Conservation (phyloP, 2,329 filamentous ascomycete species). For the Trichoderma brevicompactum region DNA sequence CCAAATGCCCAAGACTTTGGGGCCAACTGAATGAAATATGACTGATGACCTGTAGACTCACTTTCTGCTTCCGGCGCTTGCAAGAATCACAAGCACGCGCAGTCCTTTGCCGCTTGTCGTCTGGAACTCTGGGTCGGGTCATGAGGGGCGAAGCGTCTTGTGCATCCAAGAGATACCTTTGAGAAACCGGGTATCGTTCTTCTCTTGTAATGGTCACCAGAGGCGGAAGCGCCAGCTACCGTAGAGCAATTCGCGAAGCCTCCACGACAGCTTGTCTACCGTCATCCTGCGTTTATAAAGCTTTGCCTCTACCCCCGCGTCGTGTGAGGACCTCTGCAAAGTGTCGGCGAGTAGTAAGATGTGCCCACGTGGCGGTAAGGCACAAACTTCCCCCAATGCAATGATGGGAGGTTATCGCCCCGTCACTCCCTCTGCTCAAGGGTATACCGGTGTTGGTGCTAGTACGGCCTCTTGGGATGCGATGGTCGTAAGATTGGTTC, state of each 20-base stretch:
- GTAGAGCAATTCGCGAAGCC: conserved; percentile 24
- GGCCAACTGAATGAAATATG: conserved; percentile 20
- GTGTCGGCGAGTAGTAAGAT: conserved; percentile 16
- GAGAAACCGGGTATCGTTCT: conserved; percentile 5
- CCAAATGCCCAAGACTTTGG: background rate
- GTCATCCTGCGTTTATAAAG: conserved; percentile 26
- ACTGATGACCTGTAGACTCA: conserved; percentile 42
- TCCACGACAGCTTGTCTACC: conserved; percentile 21
- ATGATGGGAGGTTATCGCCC: conserved; percentile 23
- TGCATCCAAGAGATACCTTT: conserved; percentile 20
- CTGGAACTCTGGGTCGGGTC: conserved; percentile 60
- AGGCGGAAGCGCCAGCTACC: conserved; percentile 13
- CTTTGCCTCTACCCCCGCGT: conserved; percentile 16
- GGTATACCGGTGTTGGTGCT: conserved; percentile 14
- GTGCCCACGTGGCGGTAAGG: conserved; percentile 21
- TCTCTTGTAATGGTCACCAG: conserved; percentile 20
- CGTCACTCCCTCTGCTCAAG: conserved; percentile 20
- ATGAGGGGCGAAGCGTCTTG: conserved; percentile 40
- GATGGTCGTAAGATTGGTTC: conserved; percentile 20
- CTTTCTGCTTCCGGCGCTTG: conserved; percentile 70
- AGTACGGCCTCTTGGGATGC: background rate
- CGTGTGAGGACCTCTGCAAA: conserved; percentile 17
- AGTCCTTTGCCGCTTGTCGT: conserved; percentile 65
- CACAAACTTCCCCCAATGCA: conserved; percentile 26
- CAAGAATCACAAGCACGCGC: conserved; percentile 67